A percentile compares a stretch with the other conserved stretches of the same genome.
Evolutionary conservation across 805 yeast species (phyloP).

Genomic region (Nakazawaea ernobii): DNA sequence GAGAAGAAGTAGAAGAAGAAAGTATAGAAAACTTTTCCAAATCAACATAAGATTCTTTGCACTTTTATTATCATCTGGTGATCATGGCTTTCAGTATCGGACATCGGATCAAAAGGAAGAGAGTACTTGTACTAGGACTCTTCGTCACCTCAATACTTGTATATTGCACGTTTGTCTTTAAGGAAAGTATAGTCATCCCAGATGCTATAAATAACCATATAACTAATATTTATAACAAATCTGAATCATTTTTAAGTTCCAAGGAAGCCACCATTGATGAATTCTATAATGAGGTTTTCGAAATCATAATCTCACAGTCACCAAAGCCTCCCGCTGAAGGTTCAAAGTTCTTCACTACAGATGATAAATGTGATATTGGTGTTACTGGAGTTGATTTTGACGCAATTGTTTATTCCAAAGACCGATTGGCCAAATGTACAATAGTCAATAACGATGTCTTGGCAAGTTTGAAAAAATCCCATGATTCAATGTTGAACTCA

Average conservation of each 20-base stretch:
- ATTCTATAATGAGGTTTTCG: constrained; percentile 4
- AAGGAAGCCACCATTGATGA: too few species aligned
- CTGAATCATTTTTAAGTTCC: neutral
- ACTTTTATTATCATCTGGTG: neutral
- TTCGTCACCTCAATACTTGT: neutral
- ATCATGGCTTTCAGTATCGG: neutral
- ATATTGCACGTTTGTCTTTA: neutral
- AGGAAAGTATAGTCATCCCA: neutral
- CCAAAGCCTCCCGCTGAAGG: constrained; percentile 16
- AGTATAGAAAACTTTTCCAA: too few species aligned
- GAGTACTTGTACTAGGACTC: neutral
- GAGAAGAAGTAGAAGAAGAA: too few species aligned
- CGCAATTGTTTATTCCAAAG: neutral
- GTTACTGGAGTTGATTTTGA: neutral
- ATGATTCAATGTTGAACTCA: constrained; percentile 35
- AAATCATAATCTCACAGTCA: constrained; percentile 12
- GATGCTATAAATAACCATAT: neutral
- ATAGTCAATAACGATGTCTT: constrained; percentile 13
- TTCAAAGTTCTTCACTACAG: constrained; percentile 15
- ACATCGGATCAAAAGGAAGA: neutral
- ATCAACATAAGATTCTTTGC: too few species aligned
- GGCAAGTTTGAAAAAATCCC: constrained; percentile 35
- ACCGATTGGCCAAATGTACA: constrained; percentile 36
- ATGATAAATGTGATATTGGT: constrained; percentile 2
- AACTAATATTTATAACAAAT: neutral